Evolutionary conservation across 176 grass and related monocot species (phyloP), one percentile per base, ranked within the genome.

Genomic region (Lolium perenne): DNA sequence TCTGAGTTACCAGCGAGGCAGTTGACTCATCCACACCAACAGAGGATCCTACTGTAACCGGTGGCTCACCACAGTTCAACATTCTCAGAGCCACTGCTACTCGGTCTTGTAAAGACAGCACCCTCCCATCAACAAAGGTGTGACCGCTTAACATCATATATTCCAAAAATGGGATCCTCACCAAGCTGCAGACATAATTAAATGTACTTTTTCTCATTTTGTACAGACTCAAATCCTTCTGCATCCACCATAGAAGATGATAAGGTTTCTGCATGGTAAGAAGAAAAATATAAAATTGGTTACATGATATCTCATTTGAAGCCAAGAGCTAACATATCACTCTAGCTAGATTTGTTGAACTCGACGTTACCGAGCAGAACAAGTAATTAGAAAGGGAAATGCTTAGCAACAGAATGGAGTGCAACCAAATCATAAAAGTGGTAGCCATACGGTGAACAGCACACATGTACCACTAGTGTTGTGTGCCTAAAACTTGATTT

Each of bases 1-100:
- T 58, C 88, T 86, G 80, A 26, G 93, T 95, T 62, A 95, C 86
- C 45, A 87, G 49, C 1, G 80, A 88, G 41, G 86, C 86, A 41
- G 86, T 71, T 38, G 93, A 95, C 67, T 92, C 83, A 55, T 87
- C 82, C 88, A 90, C 83, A 49, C 71, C 22, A 17, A 51, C 0
- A 26, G 46, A 16, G 1, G 3, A 74, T 74, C 46, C 46, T 4
- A 74, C 1, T 0, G 7, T 17, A 14, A 10, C 1, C 13, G 3
- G 2, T 51, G 46, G 46, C 46, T 29, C 71, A 26, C 21, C 7
- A 26, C 46, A 74, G 13, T 16, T 15, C 71, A 74, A 1, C 3
- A 7, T 9, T 74, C 46, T 74, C 0, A 74, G 71, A 29, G 46
- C 71, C 3, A 74, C 6, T 0, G 46, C 46, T 29, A 95, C 93